A percentile compares a stretch with the other conserved stretches of the same genome.
Conservation (phyloP, 495 filamentous ascomycete species). For the Neurospora sp. region DNA sequence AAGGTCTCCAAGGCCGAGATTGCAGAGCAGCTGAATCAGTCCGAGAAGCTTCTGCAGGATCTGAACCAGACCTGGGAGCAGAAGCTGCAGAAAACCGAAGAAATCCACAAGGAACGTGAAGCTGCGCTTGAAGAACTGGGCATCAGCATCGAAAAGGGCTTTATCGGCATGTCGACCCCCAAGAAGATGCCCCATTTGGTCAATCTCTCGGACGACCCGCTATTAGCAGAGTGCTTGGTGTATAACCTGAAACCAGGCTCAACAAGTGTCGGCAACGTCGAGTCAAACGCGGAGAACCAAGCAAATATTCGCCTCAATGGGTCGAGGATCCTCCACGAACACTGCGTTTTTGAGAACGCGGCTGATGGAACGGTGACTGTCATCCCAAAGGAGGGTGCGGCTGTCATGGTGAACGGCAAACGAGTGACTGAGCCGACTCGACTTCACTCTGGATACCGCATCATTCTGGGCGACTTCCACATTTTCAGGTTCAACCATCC, state of each 20-base stretch:
- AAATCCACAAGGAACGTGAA: slow-evolving; percentile 96
- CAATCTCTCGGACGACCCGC: slow-evolving; percentile 91
- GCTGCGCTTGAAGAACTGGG: slow-evolving; percentile 91
- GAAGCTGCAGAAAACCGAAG: slow-evolving; percentile 86
- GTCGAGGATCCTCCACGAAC: slow-evolving; percentile 80
- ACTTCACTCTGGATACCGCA: slow-evolving; percentile 81
- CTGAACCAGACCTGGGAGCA: slow-evolving; percentile 99
- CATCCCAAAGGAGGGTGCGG: slow-evolving; percentile 77
- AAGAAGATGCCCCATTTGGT: slow-evolving; percentile 99
- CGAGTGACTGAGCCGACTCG: slow-evolving; percentile 73
- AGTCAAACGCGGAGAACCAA: slow-evolving; percentile 61
- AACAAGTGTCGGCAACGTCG: slow-evolving; percentile 88
- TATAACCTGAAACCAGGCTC: slow-evolving; percentile 96
- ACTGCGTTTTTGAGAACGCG: slow-evolving; percentile 86
- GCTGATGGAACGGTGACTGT: slow-evolving; percentile 84
- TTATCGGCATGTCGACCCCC: slow-evolving; percentile 87
- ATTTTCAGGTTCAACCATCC: slow-evolving; percentile 99
- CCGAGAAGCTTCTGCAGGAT: slow-evolving; percentile 91
- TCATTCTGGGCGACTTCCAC: slow-evolving; percentile 97
- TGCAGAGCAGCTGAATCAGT: slow-evolving; percentile 88
- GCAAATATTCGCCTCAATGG: slow-evolving; percentile 92
- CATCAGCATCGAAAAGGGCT: slow-evolving; percentile 98
- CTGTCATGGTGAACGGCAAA: slow-evolving; percentile 95
- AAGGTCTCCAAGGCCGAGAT: slow-evolving; percentile 98
- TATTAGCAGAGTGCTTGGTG: slow-evolving; percentile 91